Base-by-base conservation (phyloP, 78 protist species). In the Dictyostelium purpureum region DNA sequence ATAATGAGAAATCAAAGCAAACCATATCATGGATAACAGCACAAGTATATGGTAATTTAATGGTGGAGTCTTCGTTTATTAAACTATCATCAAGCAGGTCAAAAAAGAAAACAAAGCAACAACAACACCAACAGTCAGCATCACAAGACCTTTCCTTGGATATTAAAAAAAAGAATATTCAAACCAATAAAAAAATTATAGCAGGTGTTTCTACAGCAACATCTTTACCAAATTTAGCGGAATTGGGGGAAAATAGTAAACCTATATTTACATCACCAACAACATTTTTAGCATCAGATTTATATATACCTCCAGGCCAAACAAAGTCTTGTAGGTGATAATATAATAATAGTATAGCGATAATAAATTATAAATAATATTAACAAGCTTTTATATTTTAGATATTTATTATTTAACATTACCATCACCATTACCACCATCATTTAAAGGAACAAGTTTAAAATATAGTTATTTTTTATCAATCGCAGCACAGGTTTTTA, bases 381-480 rank as follows among this genome's bases (percentile, higher is more conserved):
- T 43, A 43, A 43, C 7, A 43, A 54, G 14, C 24, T 54, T 2
- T 52, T 19, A 35, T 59, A 11, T 45, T 42, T 26, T 40, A 83
- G 92, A 31, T 85, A 85, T 85, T 49, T 85, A 85, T 73, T 85
- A 85, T 85, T 9, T 85, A 24, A 85, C 92, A 73, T 85, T 85
- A 47, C 92, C 92, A 61, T 73, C 92, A 73, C 56, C 80, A 45
- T 59, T 85, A 73, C 92, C 92, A 73, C 92, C 92, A 42, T 85
- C 92, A 57, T 85, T 51, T 73, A 85, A 85, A 73, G 92, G 92
- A 40, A 74, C 92, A 12, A 61, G 77, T 57, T 38, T 85, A 61
- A 52, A 77, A 70, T 85, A 85, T 73, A 73, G 82, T 74, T 85
- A 85, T 33, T 85, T 85, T 45, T 33, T 85, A 56, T 85, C 92